Evolutionary conservation across 352 stramenopile genomes (phyloP), one percentile per base, ranked within the genome.

Genomic region (Phytophthora fragariaefolia): DNA sequence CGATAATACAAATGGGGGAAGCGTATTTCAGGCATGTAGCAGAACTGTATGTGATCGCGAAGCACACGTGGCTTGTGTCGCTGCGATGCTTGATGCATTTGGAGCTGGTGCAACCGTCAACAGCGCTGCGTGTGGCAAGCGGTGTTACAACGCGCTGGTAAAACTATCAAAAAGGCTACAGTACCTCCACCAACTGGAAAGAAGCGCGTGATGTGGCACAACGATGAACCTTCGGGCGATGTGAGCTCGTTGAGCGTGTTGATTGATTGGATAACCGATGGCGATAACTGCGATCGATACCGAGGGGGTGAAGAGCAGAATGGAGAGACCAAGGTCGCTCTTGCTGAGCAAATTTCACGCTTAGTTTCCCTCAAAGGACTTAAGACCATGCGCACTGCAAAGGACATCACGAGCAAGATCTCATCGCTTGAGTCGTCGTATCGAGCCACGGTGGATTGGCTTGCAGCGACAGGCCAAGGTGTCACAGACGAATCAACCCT

Each of bases 71-170:
- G 46, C 57, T 45, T 51, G 46, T 40, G 43, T 23, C 2, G 22
- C 46, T 32, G 32, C 15, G 4, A 64, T 64, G 32, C 32, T 56
- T 24, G 22, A 1, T 32, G 1, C 32, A 27, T 64, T 64, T 51
- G 45, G 51, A 6, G 34, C 51, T 22, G 26, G 12, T n/a, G 8
- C 24, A 32, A 52, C 17, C 4, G 56, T 57, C 24, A 57, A 64
- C 34, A 52, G 32, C 10, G 7, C 27, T 18, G 5, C 32, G 4
- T 63, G 55, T 48, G 55, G 43, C 24, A 63, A 63, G 22, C 42
- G 55, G 3, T 63, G 42, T 36, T 65, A 53, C 36, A 65, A 65
- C n/a, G 46, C 58, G 24, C 26, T 65, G 17, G 22, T 63, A 6
- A 55, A 47, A 20, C 27, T 26, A 26, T 3, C 34, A 36, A 36